Base-by-base conservation (phyloP, 2,329 filamentous ascomycete species). In the Sporothrix curviconia region DNA sequence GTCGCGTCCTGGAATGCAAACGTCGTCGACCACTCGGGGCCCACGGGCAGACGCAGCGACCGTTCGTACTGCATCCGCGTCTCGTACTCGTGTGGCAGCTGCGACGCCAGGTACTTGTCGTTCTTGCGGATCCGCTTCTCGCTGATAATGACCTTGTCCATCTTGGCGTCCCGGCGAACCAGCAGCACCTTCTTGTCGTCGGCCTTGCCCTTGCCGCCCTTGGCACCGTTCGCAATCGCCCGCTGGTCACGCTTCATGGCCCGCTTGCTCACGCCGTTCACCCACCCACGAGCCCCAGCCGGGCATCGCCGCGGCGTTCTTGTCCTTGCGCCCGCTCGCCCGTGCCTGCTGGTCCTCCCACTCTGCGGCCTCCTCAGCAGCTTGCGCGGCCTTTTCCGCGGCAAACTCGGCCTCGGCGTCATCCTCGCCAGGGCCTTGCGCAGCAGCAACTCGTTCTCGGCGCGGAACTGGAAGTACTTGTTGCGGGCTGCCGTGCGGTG, bases 11-110 rank as follows among this genome's bases (percentile, higher is more conserved):
- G 92, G 80, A 94, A 94, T 14, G 88, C 90, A 76, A 90, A 85
- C 81, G 96, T 96, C n/a, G 92, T 97, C 64, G 86, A 85, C 92
- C 92, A 99, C 72, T 99, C 92, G 15, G 88, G 90, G 1, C 94
- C 94, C 60, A 97, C 83, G 1, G 94, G 94, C 64, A 96, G 74
- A 43, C 92, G 80, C 59, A 97, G 76, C 62, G 87, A 89, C 52
- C 92, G 79, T 77, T 99, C 94, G 73, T 97, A 97, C 76, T 96
- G 91, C 67, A 88, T 81, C 64, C 80, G 81, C 28, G 82, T 90
- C 77, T 96, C 92, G 71, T 91, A 97, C n/a, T 85, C 86, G 72
- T 95, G 89, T 51, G 94, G 94, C 52, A 99, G 77, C 65, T 84
- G 82, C 8, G 85, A 84, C 17, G 94, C 92, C 66, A 96, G 79